Base-by-base conservation (phyloP, 2,329 filamentous ascomycete genomes). In the Dothistroma pini region DNA sequence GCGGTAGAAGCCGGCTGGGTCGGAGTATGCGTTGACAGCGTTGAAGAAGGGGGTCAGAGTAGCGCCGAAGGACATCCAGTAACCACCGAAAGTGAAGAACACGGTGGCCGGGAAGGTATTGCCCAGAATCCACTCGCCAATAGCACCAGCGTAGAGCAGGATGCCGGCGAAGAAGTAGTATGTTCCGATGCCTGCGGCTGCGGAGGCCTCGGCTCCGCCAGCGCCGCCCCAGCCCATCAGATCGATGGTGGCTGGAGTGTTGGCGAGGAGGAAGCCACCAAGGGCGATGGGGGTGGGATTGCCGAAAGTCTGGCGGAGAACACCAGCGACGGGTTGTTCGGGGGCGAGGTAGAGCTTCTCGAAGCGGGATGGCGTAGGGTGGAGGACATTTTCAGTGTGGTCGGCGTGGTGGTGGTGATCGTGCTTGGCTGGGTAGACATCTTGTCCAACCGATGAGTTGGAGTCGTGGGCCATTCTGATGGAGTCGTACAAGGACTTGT, bases 61-160 rank as follows among this genome's bases (percentile, higher is more conserved):
- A 11, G 54, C 54, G 16, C 54, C 54, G 54, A 78, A 81, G 32
- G 77, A 74, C 22, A 82, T 74, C 81, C 81, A 84, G 71, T 81
- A 83, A 14, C 78, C 80, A 73, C 77, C 77, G 57, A 83, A 84
- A 22, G 79, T 80, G 49, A 75, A 77, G 69, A 82, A 84, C 56
- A 80, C 75, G 7, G 82, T 80, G 54, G 79, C 82, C 0, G 81
- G 80, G 62, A 84, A 84, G 0, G 81, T 84, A 69, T 84, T 84
- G 47, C 82, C 82, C 22, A 84, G 72, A 55, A 84, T 76, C 77
- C 81, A 7, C 11, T 29, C 57, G 63, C 22, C 25, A 68, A 55
- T 41, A 19, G 31, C 29, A 16, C 53, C 53, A 32, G 25, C 9
- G 21, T 38, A 38, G 10, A 38, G 53, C 10, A 55, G 53, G 14